These are phyloP conservation scores for Acacia melanoxylon DNA, from an alignment of 306 rosid species.

Conservation along the genomic window DNA sequence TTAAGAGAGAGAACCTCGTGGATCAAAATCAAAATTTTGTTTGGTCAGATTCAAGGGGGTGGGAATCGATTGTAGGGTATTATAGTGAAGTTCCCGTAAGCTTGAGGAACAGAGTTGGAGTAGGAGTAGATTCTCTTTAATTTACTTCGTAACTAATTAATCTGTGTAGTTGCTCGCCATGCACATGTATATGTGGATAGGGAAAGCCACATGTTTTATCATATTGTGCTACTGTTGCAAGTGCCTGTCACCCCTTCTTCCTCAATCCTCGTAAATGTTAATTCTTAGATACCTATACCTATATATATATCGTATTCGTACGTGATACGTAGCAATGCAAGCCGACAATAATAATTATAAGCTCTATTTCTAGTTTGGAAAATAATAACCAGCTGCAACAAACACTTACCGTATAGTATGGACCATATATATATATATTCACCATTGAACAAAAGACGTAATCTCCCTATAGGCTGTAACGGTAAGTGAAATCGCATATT, in stretches of 20 bases:
- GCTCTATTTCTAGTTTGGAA: neutral
- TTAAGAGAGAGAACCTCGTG: conserved; percentile 22
- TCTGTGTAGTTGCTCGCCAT: too few species aligned
- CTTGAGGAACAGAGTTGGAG: conserved; percentile 33
- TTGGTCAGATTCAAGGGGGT: conserved; percentile 37
- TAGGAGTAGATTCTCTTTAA: conserved; percentile 31
- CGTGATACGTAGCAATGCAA: neutral
- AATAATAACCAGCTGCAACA: neutral
- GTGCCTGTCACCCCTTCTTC: conserved; percentile 17
- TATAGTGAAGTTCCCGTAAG: conserved; percentile 22
- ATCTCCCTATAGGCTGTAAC: neutral
- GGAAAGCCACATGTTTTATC: conserved; percentile 42
- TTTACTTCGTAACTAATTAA: neutral
- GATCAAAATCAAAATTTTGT: conserved; percentile 6
- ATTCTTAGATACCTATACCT: neutral
- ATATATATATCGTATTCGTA: neutral
- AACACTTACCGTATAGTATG: neutral
- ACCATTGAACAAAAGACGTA: neutral
- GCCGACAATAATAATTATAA: neutral
- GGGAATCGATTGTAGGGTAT: conserved; percentile 16
- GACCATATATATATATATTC: too few species aligned
- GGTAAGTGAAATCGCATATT: too few species aligned
- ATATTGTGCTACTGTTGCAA: conserved; percentile 14
- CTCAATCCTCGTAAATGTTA: neutral
- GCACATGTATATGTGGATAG: conserved; percentile 43